phyloP scores from a whole-genome alignment of 2,329 filamentous ascomycete genomes.

The Cercospora sp. region DNA sequence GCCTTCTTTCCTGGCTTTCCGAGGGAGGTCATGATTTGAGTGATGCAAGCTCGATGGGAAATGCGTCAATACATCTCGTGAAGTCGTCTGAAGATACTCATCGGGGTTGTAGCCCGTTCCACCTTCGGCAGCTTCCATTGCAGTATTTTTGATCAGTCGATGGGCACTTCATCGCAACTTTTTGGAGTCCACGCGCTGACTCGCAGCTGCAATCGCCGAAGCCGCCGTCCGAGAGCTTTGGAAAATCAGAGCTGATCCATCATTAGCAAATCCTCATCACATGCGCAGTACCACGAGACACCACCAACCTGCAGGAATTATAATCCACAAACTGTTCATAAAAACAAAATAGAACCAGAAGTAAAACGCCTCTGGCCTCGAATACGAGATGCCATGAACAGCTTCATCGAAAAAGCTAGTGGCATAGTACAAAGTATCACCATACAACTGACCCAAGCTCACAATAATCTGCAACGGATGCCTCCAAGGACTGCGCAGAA shows the following conservation, averaged over 20 bases:
- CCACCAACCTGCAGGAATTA: constrained; percentile 58
- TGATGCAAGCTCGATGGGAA: not conserved
- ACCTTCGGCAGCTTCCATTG: not conserved
- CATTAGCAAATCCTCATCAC: constrained; percentile 14
- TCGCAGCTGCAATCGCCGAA: constrained; percentile 28
- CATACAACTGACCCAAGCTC: constrained; percentile 64
- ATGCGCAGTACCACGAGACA: not conserved
- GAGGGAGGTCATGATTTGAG: not conserved
- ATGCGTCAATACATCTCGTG: not conserved
- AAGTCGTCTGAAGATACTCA: not conserved
- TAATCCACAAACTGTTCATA: constrained; percentile 68
- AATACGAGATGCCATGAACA: constrained; percentile 56
- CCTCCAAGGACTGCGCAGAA: constrained; percentile 56
- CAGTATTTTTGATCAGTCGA: not conserved
- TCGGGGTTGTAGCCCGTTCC: not conserved
- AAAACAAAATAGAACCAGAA: constrained; percentile 65
- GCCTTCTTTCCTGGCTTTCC: not conserved
- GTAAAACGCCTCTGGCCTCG: constrained; percentile 62
- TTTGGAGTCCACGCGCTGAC: constrained; percentile 29
- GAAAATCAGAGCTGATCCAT: constrained; percentile 32
- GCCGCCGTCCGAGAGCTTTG: constrained; percentile 30
- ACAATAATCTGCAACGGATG: constrained; percentile 62
- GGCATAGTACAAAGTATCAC: constrained; percentile 64
- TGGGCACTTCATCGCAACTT: constrained; percentile 22
- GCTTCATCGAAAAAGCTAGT: constrained; percentile 63